Evolutionary conservation across 768 basidiomycete genomes (phyloP).

Genomic region (Boletus tomentosulus): DNA sequence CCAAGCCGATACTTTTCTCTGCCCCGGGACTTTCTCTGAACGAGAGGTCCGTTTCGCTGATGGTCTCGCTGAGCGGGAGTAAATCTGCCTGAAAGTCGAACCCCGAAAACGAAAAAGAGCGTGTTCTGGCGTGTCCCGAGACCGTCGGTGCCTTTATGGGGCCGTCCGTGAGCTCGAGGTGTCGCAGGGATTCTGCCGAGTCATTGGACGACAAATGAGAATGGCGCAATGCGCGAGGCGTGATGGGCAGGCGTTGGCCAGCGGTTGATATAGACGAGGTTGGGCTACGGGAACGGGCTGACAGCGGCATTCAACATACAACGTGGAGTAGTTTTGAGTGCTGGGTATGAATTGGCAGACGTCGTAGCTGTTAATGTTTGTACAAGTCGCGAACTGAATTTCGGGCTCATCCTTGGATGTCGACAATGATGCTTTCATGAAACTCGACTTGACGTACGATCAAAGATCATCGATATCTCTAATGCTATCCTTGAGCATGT

Average conservation of each 20-base stretch:
- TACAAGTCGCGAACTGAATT: not conserved
- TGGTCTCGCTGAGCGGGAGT: slow-evolving; percentile 70
- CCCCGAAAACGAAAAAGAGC: slow-evolving; percentile 68
- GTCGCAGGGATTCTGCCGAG: slow-evolving; percentile 72
- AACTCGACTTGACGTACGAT: too few relatives aligned
- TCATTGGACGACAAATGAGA: slow-evolving; percentile 31
- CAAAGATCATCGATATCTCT: too few relatives aligned
- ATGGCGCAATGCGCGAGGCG: slow-evolving; percentile 5
- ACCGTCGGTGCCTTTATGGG: slow-evolving; percentile 32
- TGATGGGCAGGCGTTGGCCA: slow-evolving; percentile 8
- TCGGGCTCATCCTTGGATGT: too few relatives aligned
- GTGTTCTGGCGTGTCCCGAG: slow-evolving; percentile 29
- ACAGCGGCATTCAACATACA: slow-evolving; percentile 18
- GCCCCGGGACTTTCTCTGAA: slow-evolving; percentile 48
- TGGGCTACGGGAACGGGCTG: slow-evolving; percentile 17
- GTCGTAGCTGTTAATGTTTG: not conserved
- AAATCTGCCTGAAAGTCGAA: slow-evolving; percentile 79
- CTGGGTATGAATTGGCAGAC: not conserved
- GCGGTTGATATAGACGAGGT: slow-evolving; percentile 11
- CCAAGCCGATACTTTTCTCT: slow-evolving; percentile 72
- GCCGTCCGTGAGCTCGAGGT: slow-evolving; percentile 73
- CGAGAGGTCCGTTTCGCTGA: slow-evolving; percentile 62
- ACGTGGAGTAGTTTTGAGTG: not conserved
- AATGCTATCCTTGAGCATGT: too few relatives aligned
- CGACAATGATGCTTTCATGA: too few relatives aligned